Conservation (phyloP, 352 stramenopile species). For the Aphanomyces cochlioides region DNA sequence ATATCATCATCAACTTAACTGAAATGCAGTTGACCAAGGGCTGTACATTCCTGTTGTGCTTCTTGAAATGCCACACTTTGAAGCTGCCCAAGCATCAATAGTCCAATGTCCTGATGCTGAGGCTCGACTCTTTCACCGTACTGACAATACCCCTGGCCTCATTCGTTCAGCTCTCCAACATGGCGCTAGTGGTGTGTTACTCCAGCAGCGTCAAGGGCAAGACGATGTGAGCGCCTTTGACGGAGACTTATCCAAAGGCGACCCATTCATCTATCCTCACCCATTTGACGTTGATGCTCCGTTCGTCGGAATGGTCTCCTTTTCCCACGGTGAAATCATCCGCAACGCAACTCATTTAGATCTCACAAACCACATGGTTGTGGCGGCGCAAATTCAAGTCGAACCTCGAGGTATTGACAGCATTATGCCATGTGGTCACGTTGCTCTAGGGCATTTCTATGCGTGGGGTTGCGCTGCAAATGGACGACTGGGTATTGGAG, state of each 20-base stretch:
- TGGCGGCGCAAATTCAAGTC: constrained; percentile 48
- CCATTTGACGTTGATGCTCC: not conserved
- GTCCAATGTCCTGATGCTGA: constrained; percentile 26
- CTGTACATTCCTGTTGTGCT: constrained; percentile 75
- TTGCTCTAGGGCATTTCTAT: constrained; percentile 37
- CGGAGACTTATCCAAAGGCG: not conserved
- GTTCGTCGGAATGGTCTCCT: constrained; percentile 41
- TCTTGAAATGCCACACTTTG: constrained; percentile 31
- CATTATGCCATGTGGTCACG: not conserved
- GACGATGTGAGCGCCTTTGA: not conserved
- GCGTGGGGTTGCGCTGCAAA: constrained; percentile 62
- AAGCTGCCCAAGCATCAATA: not conserved
- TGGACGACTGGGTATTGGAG: constrained; percentile 52
- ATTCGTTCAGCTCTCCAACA: constrained; percentile 25
- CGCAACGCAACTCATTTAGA: constrained; percentile 35
- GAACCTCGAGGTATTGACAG: constrained; percentile 40
- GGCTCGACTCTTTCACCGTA: constrained; percentile 13
- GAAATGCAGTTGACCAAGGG: constrained; percentile 39
- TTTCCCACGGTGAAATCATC: constrained; percentile 32
- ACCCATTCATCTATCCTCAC: constrained; percentile 1
- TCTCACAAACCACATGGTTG: constrained; percentile 39
- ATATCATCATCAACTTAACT: not conserved
- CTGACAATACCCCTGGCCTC: constrained; percentile 17
- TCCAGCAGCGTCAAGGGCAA: not conserved
- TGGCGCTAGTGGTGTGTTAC: constrained; percentile 1